These are phyloP conservation scores for Amanita rubescens DNA, from an alignment of 768 basidiomycete genomes.

Conservation along the genomic window DNA sequence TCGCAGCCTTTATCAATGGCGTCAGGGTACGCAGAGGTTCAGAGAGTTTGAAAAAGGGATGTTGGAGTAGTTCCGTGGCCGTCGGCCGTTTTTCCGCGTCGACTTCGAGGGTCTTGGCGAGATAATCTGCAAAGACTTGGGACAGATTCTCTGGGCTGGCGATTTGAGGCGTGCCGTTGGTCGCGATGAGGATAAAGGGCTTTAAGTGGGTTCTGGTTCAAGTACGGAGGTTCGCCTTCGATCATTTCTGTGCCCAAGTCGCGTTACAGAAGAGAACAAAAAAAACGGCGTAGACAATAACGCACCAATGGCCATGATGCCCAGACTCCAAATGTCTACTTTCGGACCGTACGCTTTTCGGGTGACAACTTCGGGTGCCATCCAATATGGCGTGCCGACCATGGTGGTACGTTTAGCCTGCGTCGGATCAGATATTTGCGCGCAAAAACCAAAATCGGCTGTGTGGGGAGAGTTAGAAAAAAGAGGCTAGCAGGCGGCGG, in stretches of 20 bases:
- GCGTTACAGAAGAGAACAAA: neutral
- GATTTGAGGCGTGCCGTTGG: conserved; percentile 95
- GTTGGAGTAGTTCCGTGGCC: conserved; percentile 76
- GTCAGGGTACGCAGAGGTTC: conserved; percentile 83
- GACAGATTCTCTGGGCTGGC: conserved; percentile 78
- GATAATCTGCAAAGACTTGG: conserved; percentile 80
- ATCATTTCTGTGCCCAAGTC: conserved; percentile 77
- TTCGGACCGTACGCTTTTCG: conserved; percentile 97
- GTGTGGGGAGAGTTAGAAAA: conserved; percentile 3
- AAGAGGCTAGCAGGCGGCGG: neutral
- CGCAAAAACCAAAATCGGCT: conserved; percentile 99
- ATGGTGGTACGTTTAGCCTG: conserved; percentile 93
- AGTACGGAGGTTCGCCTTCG: conserved; percentile 93
- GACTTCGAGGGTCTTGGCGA: conserved; percentile 84
- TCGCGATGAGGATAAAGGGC: conserved; percentile 97
- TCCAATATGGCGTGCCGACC: conserved; percentile 99
- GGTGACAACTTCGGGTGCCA: conserved; percentile 98
- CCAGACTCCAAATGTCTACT: conserved; percentile 96
- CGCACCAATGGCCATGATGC: conserved; percentile 91
- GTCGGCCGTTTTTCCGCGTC: conserved; percentile 91
- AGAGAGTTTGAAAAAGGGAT: conserved; percentile 81
- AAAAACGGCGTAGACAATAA: neutral
- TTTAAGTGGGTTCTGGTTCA: conserved; percentile 94
- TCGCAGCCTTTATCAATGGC: conserved; percentile 87
- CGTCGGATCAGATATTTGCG: conserved; percentile 86